Conservation (phyloP, 495 filamentous ascomycete genomes). For the Bacidia rubella region DNA sequence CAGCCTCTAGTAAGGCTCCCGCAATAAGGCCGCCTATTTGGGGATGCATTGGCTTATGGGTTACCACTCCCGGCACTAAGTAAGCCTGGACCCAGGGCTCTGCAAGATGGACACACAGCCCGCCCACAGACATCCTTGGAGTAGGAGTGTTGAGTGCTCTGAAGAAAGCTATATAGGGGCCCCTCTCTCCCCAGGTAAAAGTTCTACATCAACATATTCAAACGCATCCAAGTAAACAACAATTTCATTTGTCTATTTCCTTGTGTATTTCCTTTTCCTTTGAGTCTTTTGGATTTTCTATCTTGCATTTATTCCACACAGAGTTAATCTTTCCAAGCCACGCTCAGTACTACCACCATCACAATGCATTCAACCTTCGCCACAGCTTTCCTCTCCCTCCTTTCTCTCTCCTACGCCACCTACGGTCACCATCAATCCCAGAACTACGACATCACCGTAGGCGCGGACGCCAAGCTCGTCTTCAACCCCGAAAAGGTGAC, state of each 20-base stretch:
- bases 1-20: background rate
- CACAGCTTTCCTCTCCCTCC: background rate
- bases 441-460: constrained; percentile 19
- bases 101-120: too few species aligned
- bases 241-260: background rate
- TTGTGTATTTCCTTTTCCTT: background rate
- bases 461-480: constrained; percentile 16
- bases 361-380: constrained; percentile 2
- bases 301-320: background rate
- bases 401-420: constrained; percentile 5
- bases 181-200: background rate
- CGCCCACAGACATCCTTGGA: background rate
- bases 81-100: too few species aligned
- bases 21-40: background rate
- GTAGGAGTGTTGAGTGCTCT: background rate
- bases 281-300: too few species aligned
- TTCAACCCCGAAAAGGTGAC: constrained; percentile 28
- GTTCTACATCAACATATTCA: background rate
- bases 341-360: background rate
- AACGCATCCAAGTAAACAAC: background rate
- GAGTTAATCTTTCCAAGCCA: background rate
- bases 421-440: background rate
- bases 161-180: background rate
- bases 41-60: too few species aligned
- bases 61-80: too few species aligned